Evolutionary conservation across 2,329 filamentous ascomycete species (phyloP).

Genomic region (Aspergillus hiratsukae): DNA sequence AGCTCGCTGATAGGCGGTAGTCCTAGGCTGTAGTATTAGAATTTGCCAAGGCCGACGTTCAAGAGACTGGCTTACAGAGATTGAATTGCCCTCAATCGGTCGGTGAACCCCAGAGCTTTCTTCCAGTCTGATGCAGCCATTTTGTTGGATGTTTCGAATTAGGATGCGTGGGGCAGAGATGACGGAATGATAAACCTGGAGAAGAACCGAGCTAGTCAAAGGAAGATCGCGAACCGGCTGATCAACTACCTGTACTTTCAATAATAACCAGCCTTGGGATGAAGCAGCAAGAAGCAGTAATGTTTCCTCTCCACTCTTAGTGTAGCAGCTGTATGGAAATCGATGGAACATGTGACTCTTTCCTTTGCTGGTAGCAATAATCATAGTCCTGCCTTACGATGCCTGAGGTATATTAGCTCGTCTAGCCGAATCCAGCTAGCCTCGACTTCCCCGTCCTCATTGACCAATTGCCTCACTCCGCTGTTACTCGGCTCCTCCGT

Average conservation of each 20-base stretch:
- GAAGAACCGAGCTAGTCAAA: background rate
- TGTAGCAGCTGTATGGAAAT: background rate
- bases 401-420: background rate
- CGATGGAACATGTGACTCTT: constrained; percentile 1
- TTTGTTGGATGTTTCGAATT: constrained; percentile 29
- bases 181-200: constrained; percentile 16
- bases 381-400: background rate
- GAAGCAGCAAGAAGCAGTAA: background rate
- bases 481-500: constrained; percentile 3
- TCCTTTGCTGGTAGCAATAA: background rate
- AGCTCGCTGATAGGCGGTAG: constrained; percentile 45
- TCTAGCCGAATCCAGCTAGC: background rate
- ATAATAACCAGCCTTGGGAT: background rate
- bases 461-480: background rate
- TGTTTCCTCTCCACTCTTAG: background rate
- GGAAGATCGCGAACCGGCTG: background rate
- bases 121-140: constrained; percentile 46
- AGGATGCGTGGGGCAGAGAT: constrained; percentile 17
- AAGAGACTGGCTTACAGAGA: constrained; percentile 50
- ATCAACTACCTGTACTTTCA: background rate
- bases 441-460: background rate
- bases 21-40: constrained; percentile 33
- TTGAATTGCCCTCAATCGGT: constrained; percentile 61
- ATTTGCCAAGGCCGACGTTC: background rate
- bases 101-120: constrained; percentile 51